Conservation (phyloP, 495 filamentous ascomycete genomes). For the Neurospora sp. region DNA sequence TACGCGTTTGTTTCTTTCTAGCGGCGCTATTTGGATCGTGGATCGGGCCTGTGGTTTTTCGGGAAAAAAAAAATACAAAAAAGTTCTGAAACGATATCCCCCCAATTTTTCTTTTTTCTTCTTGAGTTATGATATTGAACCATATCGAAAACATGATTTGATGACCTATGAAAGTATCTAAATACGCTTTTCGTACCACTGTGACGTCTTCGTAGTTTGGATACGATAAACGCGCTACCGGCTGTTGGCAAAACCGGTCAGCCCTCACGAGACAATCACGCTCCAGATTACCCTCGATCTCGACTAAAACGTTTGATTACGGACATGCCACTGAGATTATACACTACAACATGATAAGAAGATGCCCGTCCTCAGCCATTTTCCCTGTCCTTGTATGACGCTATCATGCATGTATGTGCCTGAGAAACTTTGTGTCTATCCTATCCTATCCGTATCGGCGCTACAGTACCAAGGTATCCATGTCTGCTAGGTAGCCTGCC, state of each 20-base stretch:
- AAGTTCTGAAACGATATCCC: background rate
- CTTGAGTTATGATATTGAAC: background rate
- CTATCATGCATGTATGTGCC: background rate
- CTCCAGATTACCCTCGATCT: background rate
- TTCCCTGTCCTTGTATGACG: background rate
- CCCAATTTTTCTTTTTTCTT: background rate
- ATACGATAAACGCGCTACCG: background rate
- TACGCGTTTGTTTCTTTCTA: background rate
- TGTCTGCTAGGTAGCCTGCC: background rate
- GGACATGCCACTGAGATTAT: background rate
- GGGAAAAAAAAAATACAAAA: background rate
- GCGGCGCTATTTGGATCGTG: background rate
- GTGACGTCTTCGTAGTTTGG: background rate
- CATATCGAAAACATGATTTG: background rate
- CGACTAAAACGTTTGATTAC: background rate
- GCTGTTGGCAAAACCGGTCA: background rate
- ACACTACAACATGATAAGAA: background rate
- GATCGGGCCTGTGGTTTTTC: background rate
- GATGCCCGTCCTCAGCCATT: background rate
- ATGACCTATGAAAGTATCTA: background rate
- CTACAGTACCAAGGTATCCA: background rate
- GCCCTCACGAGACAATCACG: background rate
- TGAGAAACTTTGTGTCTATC: background rate
- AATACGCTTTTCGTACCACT: background rate
- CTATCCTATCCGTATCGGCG: background rate